These are phyloP conservation scores for Suillus subaureus DNA, from an alignment of 768 basidiomycete genomes.

Conservation along the genomic window DNA sequence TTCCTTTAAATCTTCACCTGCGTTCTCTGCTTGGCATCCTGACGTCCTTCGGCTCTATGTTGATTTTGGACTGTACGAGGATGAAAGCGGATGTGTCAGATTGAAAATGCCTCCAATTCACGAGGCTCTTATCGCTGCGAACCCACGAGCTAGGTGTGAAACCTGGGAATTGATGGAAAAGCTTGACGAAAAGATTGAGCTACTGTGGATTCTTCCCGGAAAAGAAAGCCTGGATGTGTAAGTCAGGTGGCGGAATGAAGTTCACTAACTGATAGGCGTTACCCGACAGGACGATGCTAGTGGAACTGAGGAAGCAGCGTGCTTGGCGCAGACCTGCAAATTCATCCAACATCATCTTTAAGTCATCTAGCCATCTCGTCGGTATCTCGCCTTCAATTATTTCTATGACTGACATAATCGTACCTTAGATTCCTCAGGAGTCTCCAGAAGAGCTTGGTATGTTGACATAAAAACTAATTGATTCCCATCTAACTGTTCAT, in stretches of 20 bases:
- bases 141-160: slow-evolving; percentile 30
- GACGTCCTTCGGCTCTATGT: slow-evolving; percentile 54
- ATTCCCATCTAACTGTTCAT: not conserved
- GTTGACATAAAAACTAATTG: not conserved
- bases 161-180: slow-evolving; percentile 28
- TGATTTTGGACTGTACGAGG: slow-evolving; percentile 51
- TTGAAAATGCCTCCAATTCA: slow-evolving; percentile 70
- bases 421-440: slow-evolving; percentile 28
- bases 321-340: slow-evolving; percentile 11
- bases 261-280: not conserved
- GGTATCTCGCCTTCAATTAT: slow-evolving; percentile 7
- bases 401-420: not conserved
- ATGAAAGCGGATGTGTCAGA: slow-evolving; percentile 40
- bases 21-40: no score
- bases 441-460: slow-evolving; percentile 31
- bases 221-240: slow-evolving; percentile 13
- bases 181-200: slow-evolving; percentile 27
- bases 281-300: slow-evolving; percentile 15
- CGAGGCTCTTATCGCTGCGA: slow-evolving; percentile 63
- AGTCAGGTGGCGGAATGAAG: not conserved
- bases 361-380: slow-evolving; percentile 29
- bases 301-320: slow-evolving; percentile 11
- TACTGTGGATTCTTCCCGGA: slow-evolving; percentile 32
- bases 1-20: no score
- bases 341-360: slow-evolving; percentile 30